phyloP scores from a whole-genome alignment of 495 filamentous ascomycete species.

The Lasiosphaeria miniovina region DNA sequence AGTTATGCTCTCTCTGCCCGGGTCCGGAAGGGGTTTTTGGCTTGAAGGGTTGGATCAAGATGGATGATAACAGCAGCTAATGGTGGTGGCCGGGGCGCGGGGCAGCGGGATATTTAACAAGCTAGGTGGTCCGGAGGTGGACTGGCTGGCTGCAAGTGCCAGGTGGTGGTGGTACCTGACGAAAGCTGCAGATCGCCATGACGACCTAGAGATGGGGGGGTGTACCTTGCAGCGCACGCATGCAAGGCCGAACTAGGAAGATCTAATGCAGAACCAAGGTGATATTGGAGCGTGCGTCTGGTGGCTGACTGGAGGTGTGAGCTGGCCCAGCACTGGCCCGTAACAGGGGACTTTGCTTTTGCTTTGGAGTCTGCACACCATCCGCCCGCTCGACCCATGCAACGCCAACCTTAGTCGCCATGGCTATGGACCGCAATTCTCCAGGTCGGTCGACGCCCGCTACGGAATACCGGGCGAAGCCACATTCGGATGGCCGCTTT shows the following conservation, averaged over 20 bases:
- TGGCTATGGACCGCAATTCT: too few relatives aligned
- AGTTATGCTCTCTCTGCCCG: not conserved
- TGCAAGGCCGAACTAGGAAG: not conserved
- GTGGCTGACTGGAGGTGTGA: not conserved
- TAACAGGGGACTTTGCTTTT: not conserved
- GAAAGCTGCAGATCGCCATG: slow-evolving; percentile 2
- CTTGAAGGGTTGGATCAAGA: not conserved
- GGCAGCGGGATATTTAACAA: slow-evolving; percentile 1
- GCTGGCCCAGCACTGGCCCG: not conserved
- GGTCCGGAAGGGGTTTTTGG: not conserved
- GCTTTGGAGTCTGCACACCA: too few relatives aligned
- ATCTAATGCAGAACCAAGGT: not conserved
- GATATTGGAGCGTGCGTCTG: not conserved
- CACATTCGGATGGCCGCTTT: too few relatives aligned
- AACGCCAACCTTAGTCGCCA: too few relatives aligned
- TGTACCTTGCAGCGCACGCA: not conserved
- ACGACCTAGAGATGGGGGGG: not conserved
- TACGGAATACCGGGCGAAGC: too few relatives aligned
- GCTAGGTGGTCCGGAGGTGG: not conserved
- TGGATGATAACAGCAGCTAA: not conserved
- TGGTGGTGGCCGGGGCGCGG: not conserved
- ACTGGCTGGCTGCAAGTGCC: too few relatives aligned
- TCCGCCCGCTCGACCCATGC: too few relatives aligned
- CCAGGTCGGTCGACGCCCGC: too few relatives aligned
- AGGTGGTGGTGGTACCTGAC: not conserved